These are phyloP conservation scores for Rosa hybrid DNA, from an alignment of 331 rosid genomes.

Conservation along the genomic window DNA sequence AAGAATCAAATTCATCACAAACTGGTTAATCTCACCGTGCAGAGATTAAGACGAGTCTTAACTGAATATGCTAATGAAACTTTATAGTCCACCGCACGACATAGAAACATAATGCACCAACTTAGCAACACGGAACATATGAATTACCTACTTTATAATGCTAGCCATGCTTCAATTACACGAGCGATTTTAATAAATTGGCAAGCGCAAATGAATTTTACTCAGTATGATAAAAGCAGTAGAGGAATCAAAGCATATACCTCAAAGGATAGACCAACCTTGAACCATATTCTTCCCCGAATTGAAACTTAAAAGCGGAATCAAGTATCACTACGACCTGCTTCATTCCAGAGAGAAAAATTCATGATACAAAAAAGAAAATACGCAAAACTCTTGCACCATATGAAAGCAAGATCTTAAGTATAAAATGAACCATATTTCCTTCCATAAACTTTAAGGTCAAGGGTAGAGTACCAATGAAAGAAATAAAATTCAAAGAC, in stretches of 20 bases:
- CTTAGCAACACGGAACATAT: background rate
- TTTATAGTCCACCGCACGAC: background rate
- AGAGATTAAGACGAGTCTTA: background rate
- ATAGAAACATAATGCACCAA: background rate
- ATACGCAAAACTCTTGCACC: background rate
- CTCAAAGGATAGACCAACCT: background rate
- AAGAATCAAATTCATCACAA: conserved; percentile 10
- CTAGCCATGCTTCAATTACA: background rate
- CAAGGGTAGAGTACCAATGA: too few relatives aligned
- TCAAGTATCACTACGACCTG: background rate
- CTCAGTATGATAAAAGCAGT: background rate
- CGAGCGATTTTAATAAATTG: background rate
- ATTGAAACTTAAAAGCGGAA: background rate
- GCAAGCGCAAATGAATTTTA: background rate
- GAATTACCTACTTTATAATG: background rate
- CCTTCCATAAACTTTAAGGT: too few relatives aligned
- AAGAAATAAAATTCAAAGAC: background rate
- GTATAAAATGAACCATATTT: background rate
- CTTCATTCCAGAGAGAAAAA: background rate
- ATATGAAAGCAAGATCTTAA: background rate
- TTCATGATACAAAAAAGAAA: background rate
- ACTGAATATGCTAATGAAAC: background rate
- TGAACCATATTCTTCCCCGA: background rate
- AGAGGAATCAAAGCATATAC: background rate
- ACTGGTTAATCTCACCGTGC: background rate